These are phyloP conservation scores for Rhypophila decipiens DNA, from an alignment of 495 filamentous ascomycete genomes.

Conservation along the genomic window DNA sequence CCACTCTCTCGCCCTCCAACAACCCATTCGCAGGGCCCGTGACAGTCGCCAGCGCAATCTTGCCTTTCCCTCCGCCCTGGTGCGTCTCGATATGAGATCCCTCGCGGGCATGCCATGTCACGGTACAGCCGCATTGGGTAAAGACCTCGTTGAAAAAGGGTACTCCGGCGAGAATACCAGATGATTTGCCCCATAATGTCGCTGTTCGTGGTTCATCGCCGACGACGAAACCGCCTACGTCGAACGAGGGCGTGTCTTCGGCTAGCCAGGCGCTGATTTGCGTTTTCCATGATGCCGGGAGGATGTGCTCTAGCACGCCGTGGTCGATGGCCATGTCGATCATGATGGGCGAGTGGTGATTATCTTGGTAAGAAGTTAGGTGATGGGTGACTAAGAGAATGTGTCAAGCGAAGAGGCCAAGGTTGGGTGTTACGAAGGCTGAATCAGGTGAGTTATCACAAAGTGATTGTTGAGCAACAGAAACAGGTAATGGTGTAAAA, in stretches of 20 bases:
- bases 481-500: too few species aligned
- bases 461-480: too few species aligned
- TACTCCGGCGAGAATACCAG: constrained; percentile 81
- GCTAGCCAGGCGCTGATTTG: constrained; percentile 79
- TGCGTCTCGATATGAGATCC: constrained; percentile 53
- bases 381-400: too few species aligned
- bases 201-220: constrained; percentile 72
- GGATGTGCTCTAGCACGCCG: constrained; percentile 71
- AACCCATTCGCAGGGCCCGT: constrained; percentile 78
- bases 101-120: constrained; percentile 82
- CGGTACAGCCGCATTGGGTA: constrained; percentile 75
- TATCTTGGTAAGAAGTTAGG: too few species aligned
- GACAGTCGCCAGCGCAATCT: constrained; percentile 68
- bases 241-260: constrained; percentile 92
- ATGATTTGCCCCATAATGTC: constrained; percentile 79
- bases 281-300: constrained; percentile 77
- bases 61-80: constrained; percentile 26
- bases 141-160: constrained; percentile 97
- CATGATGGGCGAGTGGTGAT: constrained; percentile 14
- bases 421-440: too few species aligned
- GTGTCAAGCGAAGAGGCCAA: too few species aligned
- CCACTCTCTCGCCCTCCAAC: constrained; percentile 87
- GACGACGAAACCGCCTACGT: constrained; percentile 96
- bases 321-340: constrained; percentile 47
- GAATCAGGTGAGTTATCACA: too few species aligned